Evolutionary conservation across 2,329 filamentous ascomycete species (phyloP).

Genomic region (Hysterium pulicare): DNA sequence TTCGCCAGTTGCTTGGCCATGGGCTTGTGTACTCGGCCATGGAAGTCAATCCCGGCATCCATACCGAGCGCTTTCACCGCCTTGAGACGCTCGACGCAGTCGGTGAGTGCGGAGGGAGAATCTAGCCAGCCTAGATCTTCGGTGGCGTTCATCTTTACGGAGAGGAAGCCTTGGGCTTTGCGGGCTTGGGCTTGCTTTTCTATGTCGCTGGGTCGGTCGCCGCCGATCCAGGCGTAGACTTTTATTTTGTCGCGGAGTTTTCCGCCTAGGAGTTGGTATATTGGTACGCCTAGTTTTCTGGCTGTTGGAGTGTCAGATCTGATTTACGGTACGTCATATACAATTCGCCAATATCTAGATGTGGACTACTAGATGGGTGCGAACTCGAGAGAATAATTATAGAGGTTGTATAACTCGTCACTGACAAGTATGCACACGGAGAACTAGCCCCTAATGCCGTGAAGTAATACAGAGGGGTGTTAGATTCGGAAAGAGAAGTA

Average conservation of each 20-base stretch:
- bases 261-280: conserved; percentile 71
- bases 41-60: conserved; percentile 73
- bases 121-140: conserved; percentile 75
- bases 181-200: conserved; percentile 58
- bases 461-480: background rate
- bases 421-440: too few relatives aligned
- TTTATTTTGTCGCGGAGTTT: conserved; percentile 67
- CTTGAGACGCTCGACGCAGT: conserved; percentile 64
- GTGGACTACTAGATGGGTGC: too few relatives aligned
- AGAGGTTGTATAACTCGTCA: too few relatives aligned
- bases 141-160: conserved; percentile 77
- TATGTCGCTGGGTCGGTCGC: conserved; percentile 66
- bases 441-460: too few relatives aligned
- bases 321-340: background rate
- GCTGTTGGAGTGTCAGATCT: conserved; percentile 32
- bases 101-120: conserved; percentile 61
- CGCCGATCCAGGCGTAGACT: conserved; percentile 78
- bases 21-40: conserved; percentile 72
- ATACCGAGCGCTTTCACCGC: conserved; percentile 67
- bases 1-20: conserved; percentile 75
- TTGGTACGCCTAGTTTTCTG: conserved; percentile 60
- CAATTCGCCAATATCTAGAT: background rate
- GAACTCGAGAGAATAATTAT: too few relatives aligned
- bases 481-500: conserved; percentile 24
- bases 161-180: conserved; percentile 60